A percentile compares a stretch with the other conserved stretches of the same genome.
Evolutionary conservation across 2,329 filamentous ascomycete species (phyloP).

Genomic region (Verticillium nubilum): DNA sequence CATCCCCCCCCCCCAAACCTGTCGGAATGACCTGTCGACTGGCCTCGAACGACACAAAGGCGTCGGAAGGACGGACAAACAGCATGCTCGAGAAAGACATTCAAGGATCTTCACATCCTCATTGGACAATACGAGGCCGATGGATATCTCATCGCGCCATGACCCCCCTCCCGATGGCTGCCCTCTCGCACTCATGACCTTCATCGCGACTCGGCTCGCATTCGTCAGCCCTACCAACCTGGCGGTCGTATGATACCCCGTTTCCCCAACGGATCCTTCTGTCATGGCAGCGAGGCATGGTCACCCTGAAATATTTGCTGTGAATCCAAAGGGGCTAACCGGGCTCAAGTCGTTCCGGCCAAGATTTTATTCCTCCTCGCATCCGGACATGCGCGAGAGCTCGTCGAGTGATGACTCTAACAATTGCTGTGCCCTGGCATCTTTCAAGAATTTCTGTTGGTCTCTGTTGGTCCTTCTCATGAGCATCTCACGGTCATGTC

Average conservation of each 20-base stretch:
- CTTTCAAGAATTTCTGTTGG: background rate
- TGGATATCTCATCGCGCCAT: background rate
- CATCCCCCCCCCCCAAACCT: too few species aligned
- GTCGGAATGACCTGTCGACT: too few species aligned
- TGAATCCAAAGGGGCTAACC: background rate
- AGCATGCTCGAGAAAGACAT: background rate
- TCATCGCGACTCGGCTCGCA: background rate
- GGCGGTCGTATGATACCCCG: background rate
- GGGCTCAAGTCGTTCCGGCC: background rate
- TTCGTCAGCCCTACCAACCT: background rate
- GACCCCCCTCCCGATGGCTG: background rate
- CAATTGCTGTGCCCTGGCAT: background rate
- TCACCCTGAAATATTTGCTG: background rate
- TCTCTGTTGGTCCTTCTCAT: background rate
- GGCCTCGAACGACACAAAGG: background rate
- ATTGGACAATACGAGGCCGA: background rate
- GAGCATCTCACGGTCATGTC: background rate
- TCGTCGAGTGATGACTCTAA: background rate
- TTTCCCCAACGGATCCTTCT: background rate
- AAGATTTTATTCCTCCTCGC: background rate
- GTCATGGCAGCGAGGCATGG: background rate
- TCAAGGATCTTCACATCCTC: background rate
- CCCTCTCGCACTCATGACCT: background rate
- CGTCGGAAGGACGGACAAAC: background rate
- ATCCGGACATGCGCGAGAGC: background rate